Base-by-base conservation (phyloP, 169 alveolate species). In the Cryptosporidium bovis region DNA sequence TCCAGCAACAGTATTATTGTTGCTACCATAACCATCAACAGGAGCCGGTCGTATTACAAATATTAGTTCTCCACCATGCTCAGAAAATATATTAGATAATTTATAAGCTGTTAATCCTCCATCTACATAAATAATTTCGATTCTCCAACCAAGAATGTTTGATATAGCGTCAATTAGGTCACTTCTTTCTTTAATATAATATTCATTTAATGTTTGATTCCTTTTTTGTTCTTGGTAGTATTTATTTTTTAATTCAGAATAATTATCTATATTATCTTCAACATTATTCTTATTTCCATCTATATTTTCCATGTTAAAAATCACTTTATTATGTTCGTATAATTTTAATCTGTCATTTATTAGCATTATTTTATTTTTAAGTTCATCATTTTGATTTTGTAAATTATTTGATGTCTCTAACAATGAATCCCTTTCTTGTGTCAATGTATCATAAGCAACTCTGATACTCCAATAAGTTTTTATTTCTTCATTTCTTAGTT, bases 41-140 rank as follows among this genome's bases (percentile, higher is more conserved):
- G 87, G 87, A 60, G 87, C 87, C 8, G 87, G 87, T 8, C 87
- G 58, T 44, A 77, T 77, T 2, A 77, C 87, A 60, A 77, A 77
- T 5, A 77, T 44, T 20, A 77, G 31, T 36, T 77, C 87, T 16
- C 87, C 87, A 33, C 87, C 71, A 20, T 77, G 87, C 16, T 36
- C 29, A 1, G 87, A 77, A 60, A 77, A 77, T 60, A 77, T 60
- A 46, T 62, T 77, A 31, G 87, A 77, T 33, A 77, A 71, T 27
- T 77, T 77, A 29, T 77, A 77, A 46, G 87, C 87, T 10, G 87
- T 77, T 20, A 77, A 24, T 18, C 87, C 87, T 40, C 71, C 71
- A 12, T 77, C 87, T 18, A 77, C 87, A 77, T 62, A 77, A 24
- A 48, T 77, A 10, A 77, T 60, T 31, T 77, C 87, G 3, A 77